Evolutionary conservation across 2,329 filamentous ascomycete genomes (phyloP), one percentile per base, ranked within the genome.

Genomic region (Aspergillus sp.): DNA sequence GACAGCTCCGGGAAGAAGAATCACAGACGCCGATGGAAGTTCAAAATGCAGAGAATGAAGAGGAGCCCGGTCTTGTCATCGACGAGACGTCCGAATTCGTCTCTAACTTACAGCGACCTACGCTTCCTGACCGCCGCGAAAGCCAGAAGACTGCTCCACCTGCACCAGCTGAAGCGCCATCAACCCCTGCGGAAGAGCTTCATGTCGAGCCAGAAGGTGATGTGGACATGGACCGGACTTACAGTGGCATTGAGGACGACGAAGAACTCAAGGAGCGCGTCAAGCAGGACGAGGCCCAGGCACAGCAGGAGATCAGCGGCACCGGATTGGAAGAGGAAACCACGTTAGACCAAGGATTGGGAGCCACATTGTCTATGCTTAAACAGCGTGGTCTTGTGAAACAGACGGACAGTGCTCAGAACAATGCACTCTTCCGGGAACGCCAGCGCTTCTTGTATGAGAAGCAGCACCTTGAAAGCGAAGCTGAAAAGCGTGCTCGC

Each of bases 61-160:
- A 79, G 44, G 72, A 73, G 30, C 74, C 74, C 2, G 91, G 90
- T 1, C 74, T 98, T 1, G 80, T 96, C n/a, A 90, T 98, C 49
- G 91, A 96, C 51, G 93, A 96, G 63, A 95, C 91, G 0, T 90
- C 90, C 0, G 90, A 95, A 60, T 98, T 98, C 59, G 86, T 98
- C 25, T 86, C 90, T 22, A 89, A 89, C 47, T 71, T 98, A 47
- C 86, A 85, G 62, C 86, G 85, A 49, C 81, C 84, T 12, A 78
- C 72, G 2, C 68, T 77, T 9, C 71, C 78, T 62, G 71, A 86
- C 67, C 70, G 78, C 60, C 77, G 68, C 23, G 60, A 62, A 60
- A 61, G 60, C 52, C 37, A 7, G 9, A 63, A 57, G 47, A 61
- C 66, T 49, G 62, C 57, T 19, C 65, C 65, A 6, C 65, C 64